Conservation (phyloP, 2,329 filamentous ascomycete species). For the Claviceps spartinae region DNA sequence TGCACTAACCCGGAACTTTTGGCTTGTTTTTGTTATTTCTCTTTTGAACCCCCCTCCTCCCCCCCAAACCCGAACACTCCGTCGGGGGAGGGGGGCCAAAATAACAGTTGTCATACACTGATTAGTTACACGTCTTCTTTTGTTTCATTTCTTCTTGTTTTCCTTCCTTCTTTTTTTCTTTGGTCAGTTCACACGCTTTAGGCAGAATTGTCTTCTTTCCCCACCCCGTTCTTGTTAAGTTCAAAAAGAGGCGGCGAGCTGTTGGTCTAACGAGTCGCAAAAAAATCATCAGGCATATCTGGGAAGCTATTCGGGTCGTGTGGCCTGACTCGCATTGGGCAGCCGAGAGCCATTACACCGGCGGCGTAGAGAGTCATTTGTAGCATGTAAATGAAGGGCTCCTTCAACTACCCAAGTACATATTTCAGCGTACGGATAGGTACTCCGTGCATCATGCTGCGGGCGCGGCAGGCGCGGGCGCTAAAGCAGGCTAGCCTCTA, state of each 20-base stretch:
- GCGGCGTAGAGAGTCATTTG: conserved; percentile 64
- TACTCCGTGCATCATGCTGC: too few species aligned
- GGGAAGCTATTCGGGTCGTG: conserved; percentile 80
- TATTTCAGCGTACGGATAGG: too few species aligned
- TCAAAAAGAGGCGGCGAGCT: background rate
- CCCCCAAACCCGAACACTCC: too few species aligned
- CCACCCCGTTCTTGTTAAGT: background rate
- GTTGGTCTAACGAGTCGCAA: conserved; percentile 15
- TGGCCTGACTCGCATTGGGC: conserved; percentile 89
- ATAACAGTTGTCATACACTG: background rate
- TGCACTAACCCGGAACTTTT: background rate
- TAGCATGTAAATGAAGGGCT: conserved; percentile 25
- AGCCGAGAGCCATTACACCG: conserved; percentile 51
- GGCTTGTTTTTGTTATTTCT: background rate
- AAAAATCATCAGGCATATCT: conserved; percentile 55
- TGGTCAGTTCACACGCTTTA: background rate
- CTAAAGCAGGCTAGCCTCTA: too few species aligned
- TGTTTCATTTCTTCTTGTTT: background rate
- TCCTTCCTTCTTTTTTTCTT: conserved; percentile 28
- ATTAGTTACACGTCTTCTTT: background rate
- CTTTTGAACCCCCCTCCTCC: background rate
- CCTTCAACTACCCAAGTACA: too few species aligned
- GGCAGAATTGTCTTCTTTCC: background rate
- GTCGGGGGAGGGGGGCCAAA: background rate
- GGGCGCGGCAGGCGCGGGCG: too few species aligned